A percentile compares a stretch with the other conserved stretches of the same genome.
Conservation (phyloP, 2,329 filamentous ascomycete genomes). For the Claviceps spartinae region DNA sequence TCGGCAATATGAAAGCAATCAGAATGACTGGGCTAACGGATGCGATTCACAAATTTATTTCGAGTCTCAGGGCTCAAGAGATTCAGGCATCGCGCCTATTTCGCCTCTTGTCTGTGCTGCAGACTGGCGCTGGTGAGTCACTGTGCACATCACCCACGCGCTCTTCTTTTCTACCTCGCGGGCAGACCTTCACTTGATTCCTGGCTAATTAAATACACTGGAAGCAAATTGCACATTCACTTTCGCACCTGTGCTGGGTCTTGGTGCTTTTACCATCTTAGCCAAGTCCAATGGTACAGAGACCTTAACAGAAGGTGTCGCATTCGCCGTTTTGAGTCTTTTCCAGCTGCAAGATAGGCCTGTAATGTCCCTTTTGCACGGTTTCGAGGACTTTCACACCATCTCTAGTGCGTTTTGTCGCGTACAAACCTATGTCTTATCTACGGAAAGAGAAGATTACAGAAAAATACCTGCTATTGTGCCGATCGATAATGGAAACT, state of each 20-base stretch:
- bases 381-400: slow-evolving; percentile 11
- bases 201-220: slow-evolving; percentile 4
- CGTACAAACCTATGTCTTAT: slow-evolving; percentile 11
- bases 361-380: slow-evolving; percentile 9
- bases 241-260: slow-evolving; percentile 11
- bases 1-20: slow-evolving; percentile 24
- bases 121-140: slow-evolving; percentile 4
- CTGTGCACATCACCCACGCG: neutral
- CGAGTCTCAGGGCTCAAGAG: slow-evolving; percentile 22
- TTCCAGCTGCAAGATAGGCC: slow-evolving; percentile 11
- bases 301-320: slow-evolving; percentile 10
- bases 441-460: slow-evolving; percentile 9
- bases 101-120: slow-evolving; percentile 9
- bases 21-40: slow-evolving; percentile 28
- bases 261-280: slow-evolving; percentile 9
- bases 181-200: neutral
- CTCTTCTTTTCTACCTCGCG: neutral
- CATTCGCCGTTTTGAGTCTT: slow-evolving; percentile 11
- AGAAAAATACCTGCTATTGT: neutral
- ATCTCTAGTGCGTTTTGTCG: slow-evolving; percentile 11
- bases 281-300: slow-evolving; percentile 4
- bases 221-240: slow-evolving; percentile 4
- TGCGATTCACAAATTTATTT: slow-evolving; percentile 18
- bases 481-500: neutral
- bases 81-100: slow-evolving; percentile 18